phyloP scores from a whole-genome alignment of 495 filamentous ascomycete genomes.

The Hypomontagnella monticulosa region DNA sequence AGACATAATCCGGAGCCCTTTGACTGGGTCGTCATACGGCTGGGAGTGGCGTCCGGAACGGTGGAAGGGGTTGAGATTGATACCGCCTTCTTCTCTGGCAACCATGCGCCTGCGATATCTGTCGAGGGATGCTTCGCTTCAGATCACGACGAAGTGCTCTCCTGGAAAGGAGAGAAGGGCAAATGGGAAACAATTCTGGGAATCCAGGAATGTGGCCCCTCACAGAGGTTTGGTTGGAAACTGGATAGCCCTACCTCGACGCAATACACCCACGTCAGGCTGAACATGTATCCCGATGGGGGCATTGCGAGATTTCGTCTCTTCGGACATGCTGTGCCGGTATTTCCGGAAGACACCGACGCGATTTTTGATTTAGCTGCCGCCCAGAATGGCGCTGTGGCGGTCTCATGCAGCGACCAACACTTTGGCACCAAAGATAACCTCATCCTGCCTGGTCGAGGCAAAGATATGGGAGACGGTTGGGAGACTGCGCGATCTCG shows the following conservation, averaged over 20 bases:
- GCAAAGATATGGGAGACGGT: constrained; percentile 92
- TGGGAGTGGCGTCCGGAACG: constrained; percentile 79
- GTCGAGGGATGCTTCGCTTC: constrained; percentile 80
- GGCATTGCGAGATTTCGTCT: constrained; percentile 90
- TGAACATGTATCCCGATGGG: constrained; percentile 93
- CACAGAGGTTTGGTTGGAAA: constrained; percentile 80
- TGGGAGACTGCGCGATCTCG: constrained; percentile 91
- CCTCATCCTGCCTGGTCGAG: constrained; percentile 83
- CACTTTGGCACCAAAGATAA: constrained; percentile 89
- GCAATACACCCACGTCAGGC: constrained; percentile 83
- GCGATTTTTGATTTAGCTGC: constrained; percentile 83
- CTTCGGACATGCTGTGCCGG: constrained; percentile 79
- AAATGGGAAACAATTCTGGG: constrained; percentile 79
- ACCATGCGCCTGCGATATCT: constrained; percentile 83
- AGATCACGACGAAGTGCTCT: constrained; percentile 67
- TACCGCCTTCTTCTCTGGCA: constrained; percentile 86
- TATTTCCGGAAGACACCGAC: constrained; percentile 69
- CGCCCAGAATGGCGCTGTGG: constrained; percentile 82
- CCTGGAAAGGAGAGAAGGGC: constrained; percentile 64
- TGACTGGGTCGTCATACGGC: constrained; percentile 84
- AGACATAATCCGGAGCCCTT: constrained; percentile 81
- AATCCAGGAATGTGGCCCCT: constrained; percentile 76
- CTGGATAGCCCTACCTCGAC: constrained; percentile 66
- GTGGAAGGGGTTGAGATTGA: constrained; percentile 87
- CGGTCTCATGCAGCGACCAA: constrained; percentile 79